Evolutionary conservation across 495 filamentous ascomycete species (phyloP), one percentile per base, ranked within the genome.

Genomic region (Lentithecium fluviatile): DNA sequence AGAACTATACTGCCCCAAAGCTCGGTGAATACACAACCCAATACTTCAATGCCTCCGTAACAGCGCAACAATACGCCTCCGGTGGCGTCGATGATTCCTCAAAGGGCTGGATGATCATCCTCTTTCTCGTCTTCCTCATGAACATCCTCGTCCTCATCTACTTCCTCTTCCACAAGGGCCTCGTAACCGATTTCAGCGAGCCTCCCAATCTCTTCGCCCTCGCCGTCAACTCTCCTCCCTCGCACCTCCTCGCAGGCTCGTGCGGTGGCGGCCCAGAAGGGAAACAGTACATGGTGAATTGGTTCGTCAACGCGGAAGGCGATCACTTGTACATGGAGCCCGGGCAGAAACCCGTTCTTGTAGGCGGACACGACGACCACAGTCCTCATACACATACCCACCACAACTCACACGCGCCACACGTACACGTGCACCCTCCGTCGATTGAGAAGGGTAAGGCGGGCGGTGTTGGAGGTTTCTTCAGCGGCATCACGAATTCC

Each of bases 181-280:
- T 87, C 42, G 76, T 89, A 15, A 87, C 83, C 11, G 88, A 91
- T 69, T 90, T 86, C 72, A 88, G 85, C 13, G 88, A 92, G 59
- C 87, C 87, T 1, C 80, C 81, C 49, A 89, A 90, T 60, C 71
- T 90, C 0, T 91, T 91, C 68, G 72, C 83, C 0, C 71, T 91
- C 0, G 82, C 87, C 1, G 71, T 91, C 26, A 89, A 89, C 68
- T 84, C 80, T 43, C 88, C 88, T 20, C 77, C 82, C 0, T 81
- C 76, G 24, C 52, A 74, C 20, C 66, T 71, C 12, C 59, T 90
- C 20, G 71, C 76, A 2, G 87, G 88, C 2, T 78, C 76, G n/a
- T 88, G 86, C 73, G 87, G 85, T 17, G 80, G 75, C 34, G 85
- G 86, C 0, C 85, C 85, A 0, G 72, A 78, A 17, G 74, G 74